Conservation (phyloP, 768 basidiomycete genomes). For the Porpolomopsis calyptriformis region DNA sequence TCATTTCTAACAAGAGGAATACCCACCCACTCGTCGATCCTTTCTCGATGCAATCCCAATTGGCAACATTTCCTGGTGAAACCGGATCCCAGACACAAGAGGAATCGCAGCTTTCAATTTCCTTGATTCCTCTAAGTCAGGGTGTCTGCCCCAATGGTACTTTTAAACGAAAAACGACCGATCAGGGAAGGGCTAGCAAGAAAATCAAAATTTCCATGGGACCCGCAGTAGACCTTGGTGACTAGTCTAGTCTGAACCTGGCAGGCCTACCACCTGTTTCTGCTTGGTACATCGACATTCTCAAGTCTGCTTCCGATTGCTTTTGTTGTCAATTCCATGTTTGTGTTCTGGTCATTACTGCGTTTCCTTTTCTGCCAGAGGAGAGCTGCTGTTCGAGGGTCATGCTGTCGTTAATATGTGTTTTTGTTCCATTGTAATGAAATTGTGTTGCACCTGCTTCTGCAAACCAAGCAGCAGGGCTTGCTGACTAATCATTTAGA, state of each 20-base stretch:
- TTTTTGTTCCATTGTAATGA: too few species aligned
- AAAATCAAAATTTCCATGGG: conserved; percentile 66
- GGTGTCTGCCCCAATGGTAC: background rate
- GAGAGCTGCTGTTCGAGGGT: too few species aligned
- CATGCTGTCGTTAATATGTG: too few species aligned
- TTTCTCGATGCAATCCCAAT: conserved; percentile 6
- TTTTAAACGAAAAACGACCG: conserved; percentile 15
- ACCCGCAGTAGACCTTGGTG: conserved; percentile 61
- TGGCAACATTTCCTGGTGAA: background rate
- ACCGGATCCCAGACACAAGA: conserved; percentile 30
- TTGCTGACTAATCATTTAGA: too few species aligned
- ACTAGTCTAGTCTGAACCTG: too few species aligned
- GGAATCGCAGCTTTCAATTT: conserved; percentile 21
- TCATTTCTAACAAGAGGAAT: conserved; percentile 7
- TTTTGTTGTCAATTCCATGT: too few species aligned
- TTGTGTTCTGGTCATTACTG: too few species aligned
- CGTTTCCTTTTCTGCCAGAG: too few species aligned
- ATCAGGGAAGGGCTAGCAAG: conserved; percentile 31
- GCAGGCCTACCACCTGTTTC: too few species aligned
- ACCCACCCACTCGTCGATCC: background rate
- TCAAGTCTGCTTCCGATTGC: too few species aligned
- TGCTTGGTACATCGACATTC: background rate
- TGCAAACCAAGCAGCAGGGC: too few species aligned
- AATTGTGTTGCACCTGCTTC: too few species aligned
- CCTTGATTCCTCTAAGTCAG: background rate